Conservation (phyloP, 805 yeast species). For the Schizosaccharomyces japonicus region DNA sequence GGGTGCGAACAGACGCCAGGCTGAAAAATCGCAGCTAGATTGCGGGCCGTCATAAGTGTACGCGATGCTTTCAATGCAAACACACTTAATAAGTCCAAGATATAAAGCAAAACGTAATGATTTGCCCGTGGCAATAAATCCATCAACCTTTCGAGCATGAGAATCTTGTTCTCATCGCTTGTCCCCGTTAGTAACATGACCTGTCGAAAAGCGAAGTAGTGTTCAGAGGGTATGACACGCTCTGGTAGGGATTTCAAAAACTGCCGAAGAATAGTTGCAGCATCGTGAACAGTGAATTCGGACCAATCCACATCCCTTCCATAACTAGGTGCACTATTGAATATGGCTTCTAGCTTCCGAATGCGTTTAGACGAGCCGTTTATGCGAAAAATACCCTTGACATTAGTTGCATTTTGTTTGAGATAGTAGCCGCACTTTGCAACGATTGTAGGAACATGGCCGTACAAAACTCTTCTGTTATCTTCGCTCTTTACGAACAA, state of each 20-base stretch:
- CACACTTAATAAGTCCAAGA: slow-evolving; percentile 63
- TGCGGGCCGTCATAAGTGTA: slow-evolving; percentile 78
- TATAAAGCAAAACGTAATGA: slow-evolving; percentile 61
- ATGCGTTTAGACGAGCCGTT: slow-evolving; percentile 80
- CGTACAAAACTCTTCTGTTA: slow-evolving; percentile 34
- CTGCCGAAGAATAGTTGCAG: slow-evolving; percentile 71
- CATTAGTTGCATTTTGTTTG: slow-evolving; percentile 34
- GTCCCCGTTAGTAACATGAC: slow-evolving; percentile 29
- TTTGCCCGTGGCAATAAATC: slow-evolving; percentile 51
- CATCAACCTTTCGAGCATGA: slow-evolving; percentile 45
- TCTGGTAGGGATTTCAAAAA: slow-evolving; percentile 74
- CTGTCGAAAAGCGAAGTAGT: slow-evolving; percentile 55
- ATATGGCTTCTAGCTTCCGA: slow-evolving; percentile 58
- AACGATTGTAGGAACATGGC: slow-evolving; percentile 77
- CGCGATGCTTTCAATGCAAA: slow-evolving; percentile 55
- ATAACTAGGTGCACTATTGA: slow-evolving; percentile 70
- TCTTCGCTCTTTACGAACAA: background rate
- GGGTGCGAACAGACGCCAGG: slow-evolving; percentile 91
- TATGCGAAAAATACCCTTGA: slow-evolving; percentile 80
- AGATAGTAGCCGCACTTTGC: slow-evolving; percentile 81
- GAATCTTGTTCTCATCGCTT: slow-evolving; percentile 27
- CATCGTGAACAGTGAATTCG: slow-evolving; percentile 87
- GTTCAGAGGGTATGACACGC: slow-evolving; percentile 59
- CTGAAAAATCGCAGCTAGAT: slow-evolving; percentile 87
- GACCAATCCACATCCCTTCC: slow-evolving; percentile 81